phyloP scores from a whole-genome alignment of 2,329 filamentous ascomycete species.

The Beauveria brongniartii region DNA sequence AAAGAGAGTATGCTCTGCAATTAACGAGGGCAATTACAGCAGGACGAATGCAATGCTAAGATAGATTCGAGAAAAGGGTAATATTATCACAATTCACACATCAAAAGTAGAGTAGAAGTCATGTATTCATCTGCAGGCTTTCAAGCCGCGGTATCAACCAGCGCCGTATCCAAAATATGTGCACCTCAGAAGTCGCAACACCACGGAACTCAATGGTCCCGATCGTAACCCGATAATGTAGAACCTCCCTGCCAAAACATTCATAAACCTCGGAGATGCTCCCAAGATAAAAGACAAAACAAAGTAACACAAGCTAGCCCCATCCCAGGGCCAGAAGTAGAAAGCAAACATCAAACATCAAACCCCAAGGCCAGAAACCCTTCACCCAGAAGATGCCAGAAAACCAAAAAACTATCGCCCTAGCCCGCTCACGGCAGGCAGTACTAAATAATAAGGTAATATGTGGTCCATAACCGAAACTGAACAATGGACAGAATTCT shows the following conservation, averaged over 20 bases:
- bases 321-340: background rate
- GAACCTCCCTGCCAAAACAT: conserved; percentile 10
- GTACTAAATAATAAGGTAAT: conserved; percentile 12
- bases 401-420: conserved; percentile 9
- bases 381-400: conserved; percentile 5
- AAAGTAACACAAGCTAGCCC: conserved; percentile 18
- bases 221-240: conserved; percentile 9
- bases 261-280: conserved; percentile 20
- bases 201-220: conserved; percentile 8
- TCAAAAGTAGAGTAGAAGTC: conserved; percentile 6
- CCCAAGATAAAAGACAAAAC: conserved; percentile 19
- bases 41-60: too few relatives aligned
- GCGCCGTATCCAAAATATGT: conserved; percentile 10
- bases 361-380: conserved; percentile 5
- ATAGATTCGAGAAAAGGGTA: too few relatives aligned
- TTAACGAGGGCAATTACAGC: too few relatives aligned
- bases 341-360: conserved; percentile 9
- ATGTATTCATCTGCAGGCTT: conserved; percentile 13
- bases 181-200: conserved; percentile 9
- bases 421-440: conserved; percentile 6
- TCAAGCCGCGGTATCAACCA: conserved; percentile 12
- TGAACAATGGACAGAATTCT: conserved; percentile 8
- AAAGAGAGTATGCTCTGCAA: too few relatives aligned
- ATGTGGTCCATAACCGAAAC: conserved; percentile 8
- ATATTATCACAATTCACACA: too few relatives aligned